A percentile compares a stretch with the other conserved stretches of the same genome.
Evolutionary conservation across 495 filamentous ascomycete species (phyloP).

Genomic region (Cetradonia linearis): DNA sequence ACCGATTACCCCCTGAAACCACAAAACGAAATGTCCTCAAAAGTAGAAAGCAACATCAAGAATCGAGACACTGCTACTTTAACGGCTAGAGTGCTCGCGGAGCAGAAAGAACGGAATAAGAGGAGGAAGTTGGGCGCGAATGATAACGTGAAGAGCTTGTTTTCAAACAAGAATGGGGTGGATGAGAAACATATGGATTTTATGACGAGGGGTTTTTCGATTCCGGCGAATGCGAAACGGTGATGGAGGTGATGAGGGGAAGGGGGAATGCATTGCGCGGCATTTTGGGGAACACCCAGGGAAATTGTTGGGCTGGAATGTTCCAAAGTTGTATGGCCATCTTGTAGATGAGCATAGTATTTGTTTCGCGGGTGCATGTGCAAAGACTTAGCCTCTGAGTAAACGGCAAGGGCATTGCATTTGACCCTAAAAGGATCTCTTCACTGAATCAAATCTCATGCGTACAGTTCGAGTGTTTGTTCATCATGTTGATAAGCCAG

Average conservation of each 20-base stretch:
- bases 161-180: conserved; percentile 44
- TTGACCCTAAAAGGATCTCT: too few relatives aligned
- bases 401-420: too few relatives aligned
- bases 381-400: too few relatives aligned
- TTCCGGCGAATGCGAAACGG: conserved; percentile 38
- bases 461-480: too few relatives aligned
- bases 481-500: too few relatives aligned
- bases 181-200: conserved; percentile 55
- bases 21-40: conserved; percentile 12
- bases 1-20: conserved; percentile 22
- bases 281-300: background rate
- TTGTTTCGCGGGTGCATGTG: background rate
- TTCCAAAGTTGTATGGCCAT: background rate
- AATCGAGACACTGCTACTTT: conserved; percentile 75
- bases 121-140: conserved; percentile 58
- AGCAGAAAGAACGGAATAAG: conserved; percentile 75
- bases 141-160: conserved; percentile 61
- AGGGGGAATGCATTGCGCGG: background rate
- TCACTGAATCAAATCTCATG: too few relatives aligned
- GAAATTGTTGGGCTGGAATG: background rate
- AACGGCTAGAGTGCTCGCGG: conserved; percentile 73
- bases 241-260: conserved; percentile 2
- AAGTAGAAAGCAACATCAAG: conserved; percentile 53
- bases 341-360: background rate
- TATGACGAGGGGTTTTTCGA: conserved; percentile 65